phyloP scores from a whole-genome alignment of 148 eudicot genomes.

The Spergularia marina region DNA sequence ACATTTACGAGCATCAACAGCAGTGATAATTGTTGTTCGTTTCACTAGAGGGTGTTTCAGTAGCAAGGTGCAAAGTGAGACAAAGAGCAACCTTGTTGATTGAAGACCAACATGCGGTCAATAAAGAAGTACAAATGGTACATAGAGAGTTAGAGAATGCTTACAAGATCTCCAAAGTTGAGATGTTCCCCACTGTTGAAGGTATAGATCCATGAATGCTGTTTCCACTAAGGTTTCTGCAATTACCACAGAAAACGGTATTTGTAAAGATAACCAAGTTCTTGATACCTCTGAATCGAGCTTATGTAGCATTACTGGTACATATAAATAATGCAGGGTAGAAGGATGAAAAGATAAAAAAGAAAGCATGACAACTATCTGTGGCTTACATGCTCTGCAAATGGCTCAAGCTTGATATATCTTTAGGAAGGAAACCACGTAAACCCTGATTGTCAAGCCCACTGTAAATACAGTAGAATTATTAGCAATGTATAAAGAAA shows the following conservation, averaged over 20 bases:
- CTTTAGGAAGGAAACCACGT: slow-evolving; percentile 75
- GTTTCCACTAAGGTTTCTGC: slow-evolving; percentile 94
- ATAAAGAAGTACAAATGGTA: neutral
- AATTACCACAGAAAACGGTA: slow-evolving; percentile 2
- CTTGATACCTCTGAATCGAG: neutral
- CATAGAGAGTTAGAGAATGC: slow-evolving; percentile 21
- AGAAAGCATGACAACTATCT: neutral
- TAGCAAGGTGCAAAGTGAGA: too few relatives aligned
- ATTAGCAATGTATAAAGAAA: slow-evolving; percentile 1
- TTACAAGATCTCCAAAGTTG: slow-evolving; percentile 66
- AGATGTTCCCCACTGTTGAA: slow-evolving; percentile 61
- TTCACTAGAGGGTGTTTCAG: too few relatives aligned
- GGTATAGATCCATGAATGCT: slow-evolving; percentile 85
- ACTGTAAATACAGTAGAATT: slow-evolving; percentile 39
- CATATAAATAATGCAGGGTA: neutral
- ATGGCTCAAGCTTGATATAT: slow-evolving; percentile 67
- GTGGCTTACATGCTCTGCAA: slow-evolving; percentile 85
- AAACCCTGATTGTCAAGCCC: slow-evolving; percentile 94
- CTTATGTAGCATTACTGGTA: neutral
- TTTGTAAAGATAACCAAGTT: slow-evolving; percentile 9
- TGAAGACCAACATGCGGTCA: too few relatives aligned
- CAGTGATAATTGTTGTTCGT: too few relatives aligned
- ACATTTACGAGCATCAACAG: too few relatives aligned
- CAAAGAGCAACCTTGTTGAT: too few relatives aligned
- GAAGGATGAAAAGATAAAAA: neutral